Evolutionary conservation across 768 basidiomycete species (phyloP), one percentile per base, ranked within the genome.

Genomic region (Amanita exitialis): DNA sequence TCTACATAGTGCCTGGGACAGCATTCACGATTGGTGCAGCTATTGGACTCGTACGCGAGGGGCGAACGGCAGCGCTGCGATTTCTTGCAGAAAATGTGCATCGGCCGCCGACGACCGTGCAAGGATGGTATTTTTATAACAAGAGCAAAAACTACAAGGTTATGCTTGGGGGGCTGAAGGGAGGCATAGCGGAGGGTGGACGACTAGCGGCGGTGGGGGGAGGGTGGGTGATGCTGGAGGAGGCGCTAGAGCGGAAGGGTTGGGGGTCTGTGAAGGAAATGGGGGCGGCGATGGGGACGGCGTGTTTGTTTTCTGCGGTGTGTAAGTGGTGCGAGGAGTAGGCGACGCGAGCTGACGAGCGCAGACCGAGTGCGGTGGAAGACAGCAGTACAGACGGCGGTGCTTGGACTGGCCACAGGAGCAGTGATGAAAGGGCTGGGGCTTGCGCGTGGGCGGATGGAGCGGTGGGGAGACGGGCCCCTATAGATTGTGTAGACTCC

Each of bases 51-150:
- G 74, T 86, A 58, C 82, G 88, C 16, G 86, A 84, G 16, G 81
- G 82, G 9, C 78, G 85, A 39, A 72, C 66, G 43, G 80, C 85
- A n/a, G 76, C 79, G 10, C 69, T 92, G 63, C 83, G 80, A 47
- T 94, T 87, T 65, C 75, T 93, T 45, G 91, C 90, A n/a, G 91
- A 95, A 66, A 94, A 95, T 64, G 91, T 83, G 39, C 92, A 95
- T 66, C 76, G 89, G 50, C 76, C 86, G 44, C 91, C 91, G 18
- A 83, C 69, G 57, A 95, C 92, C 27, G 76, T 90, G 52, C 79
- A 84, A 57, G 92, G 92, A 53, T 94, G 92, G 91, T 95, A 93
- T 66, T 86, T 90, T 59, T 94, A 95, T 79, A 87, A 90, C 64
- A 94, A 94, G 73, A 92, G 90, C 25, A 95, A 94, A 66, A 94